phyloP scores from a whole-genome alignment of 208 protist genomes.

The Acanthamoeba castellanii region DNA sequence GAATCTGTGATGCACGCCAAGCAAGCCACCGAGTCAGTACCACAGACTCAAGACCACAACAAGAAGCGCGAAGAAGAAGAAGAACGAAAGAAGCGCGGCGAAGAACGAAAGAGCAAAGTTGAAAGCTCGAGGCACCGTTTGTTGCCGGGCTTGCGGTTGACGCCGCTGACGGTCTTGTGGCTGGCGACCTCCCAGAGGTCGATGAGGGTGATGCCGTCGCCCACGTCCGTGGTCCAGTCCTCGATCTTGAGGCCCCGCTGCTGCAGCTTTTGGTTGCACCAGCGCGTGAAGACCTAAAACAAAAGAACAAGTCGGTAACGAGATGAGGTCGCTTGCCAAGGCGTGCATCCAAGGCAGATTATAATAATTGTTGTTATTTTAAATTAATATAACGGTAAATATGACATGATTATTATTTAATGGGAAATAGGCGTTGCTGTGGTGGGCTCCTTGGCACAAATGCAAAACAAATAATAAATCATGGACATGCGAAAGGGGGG shows the following conservation, averaged over 20 bases:
- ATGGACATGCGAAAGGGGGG: too few relatives aligned
- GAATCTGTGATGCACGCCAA: neutral
- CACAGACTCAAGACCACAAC: neutral
- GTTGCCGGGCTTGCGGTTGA: slow-evolving; percentile 66
- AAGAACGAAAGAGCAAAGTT: neutral
- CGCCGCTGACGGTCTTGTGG: slow-evolving; percentile 6
- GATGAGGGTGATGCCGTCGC: slow-evolving; percentile 42
- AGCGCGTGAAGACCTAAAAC: neutral
- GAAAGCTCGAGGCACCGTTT: neutral
- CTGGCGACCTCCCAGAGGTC: slow-evolving; percentile 31
- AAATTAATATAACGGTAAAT: too few relatives aligned
- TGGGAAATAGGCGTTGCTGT: too few relatives aligned
- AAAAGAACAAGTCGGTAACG: too few relatives aligned
- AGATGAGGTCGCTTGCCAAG: too few relatives aligned
- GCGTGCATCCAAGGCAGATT: neutral
- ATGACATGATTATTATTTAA: too few relatives aligned
- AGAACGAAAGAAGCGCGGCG: neutral
- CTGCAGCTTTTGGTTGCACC: slow-evolving; percentile 60
- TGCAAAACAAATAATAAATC: too few relatives aligned
- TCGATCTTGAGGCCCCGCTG: slow-evolving; percentile 26
- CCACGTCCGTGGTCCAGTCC: neutral
- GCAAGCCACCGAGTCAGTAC: too few relatives aligned
- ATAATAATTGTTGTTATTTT: neutral
- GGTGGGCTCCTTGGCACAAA: too few relatives aligned
- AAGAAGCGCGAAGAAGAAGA: neutral